phyloP scores from a whole-genome alignment of 768 basidiomycete genomes.

The Mrakia blollopis region DNA sequence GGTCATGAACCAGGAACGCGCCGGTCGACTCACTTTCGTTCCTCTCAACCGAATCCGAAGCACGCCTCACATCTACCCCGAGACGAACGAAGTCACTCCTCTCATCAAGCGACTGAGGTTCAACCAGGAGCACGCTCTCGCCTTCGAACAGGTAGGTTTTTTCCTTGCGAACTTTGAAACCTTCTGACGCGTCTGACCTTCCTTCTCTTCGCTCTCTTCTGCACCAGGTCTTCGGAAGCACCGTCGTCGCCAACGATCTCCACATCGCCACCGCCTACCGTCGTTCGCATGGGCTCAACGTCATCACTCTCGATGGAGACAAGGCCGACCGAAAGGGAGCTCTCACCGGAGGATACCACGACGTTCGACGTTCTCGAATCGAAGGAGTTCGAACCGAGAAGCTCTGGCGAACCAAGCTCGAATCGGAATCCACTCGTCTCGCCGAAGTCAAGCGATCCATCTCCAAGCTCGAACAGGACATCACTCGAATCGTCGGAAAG shows the following conservation, averaged over 20 bases:
- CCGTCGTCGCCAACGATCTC: constrained; percentile 89
- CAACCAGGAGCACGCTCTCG: constrained; percentile 64
- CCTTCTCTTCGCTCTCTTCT: not conserved
- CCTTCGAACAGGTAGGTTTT: constrained; percentile 68
- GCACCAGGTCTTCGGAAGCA: constrained; percentile 78
- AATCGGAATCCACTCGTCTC: constrained; percentile 59
- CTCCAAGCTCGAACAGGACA: constrained; percentile 71
- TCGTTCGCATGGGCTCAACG: constrained; percentile 88
- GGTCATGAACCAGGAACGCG: constrained; percentile 86
- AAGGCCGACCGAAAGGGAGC: constrained; percentile 95
- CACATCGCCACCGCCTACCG: constrained; percentile 90
- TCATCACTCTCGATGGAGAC: constrained; percentile 95
- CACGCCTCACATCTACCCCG: constrained; percentile 58
- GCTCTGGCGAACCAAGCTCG: constrained; percentile 67
- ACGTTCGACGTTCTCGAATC: constrained; percentile 79
- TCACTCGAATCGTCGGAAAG: constrained; percentile 67
- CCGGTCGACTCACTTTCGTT: constrained; percentile 95
- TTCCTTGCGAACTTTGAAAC: not conserved
- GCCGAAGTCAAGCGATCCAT: constrained; percentile 71
- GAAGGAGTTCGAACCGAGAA: constrained; percentile 75
- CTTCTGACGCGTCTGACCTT: not conserved
- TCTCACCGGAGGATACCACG: constrained; percentile 92
- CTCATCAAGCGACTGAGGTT: constrained; percentile 70
- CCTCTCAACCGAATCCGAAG: constrained; percentile 90
- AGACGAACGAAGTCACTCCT: constrained; percentile 43